Base-by-base conservation (phyloP, 768 basidiomycete genomes). In the Chalciporus piperatus region DNA sequence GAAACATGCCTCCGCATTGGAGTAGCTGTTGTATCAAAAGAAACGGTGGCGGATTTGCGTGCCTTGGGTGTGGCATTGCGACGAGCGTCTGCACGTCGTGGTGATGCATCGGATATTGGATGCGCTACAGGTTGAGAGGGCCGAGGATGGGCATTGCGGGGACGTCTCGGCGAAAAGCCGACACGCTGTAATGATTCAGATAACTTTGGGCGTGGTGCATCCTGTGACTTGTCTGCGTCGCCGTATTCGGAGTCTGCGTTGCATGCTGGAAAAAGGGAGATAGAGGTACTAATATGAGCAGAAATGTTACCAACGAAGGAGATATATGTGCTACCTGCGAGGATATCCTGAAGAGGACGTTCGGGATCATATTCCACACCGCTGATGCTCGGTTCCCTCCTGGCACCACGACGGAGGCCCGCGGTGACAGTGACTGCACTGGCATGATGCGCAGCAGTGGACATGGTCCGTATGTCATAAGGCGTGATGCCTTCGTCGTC, bases 291-390 rank as follows among this genome's bases (percentile, higher is more conserved):
- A 6, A 79, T 78, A 3, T 72, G 70, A 54, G n/a, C 33, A 8
- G 30, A 10, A 32, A 13, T 32, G 13, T 32, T 10, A 5, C 2
- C 1, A 13, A 13, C 13, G 11, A 32, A 32, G 7, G 30, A 13
- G 4, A 32, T 37, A 32, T 37, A n/a, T 7, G n/a, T n/a, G 17
- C 79, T 81, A 47, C 80, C 81, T 25, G 79, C 81, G 47, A 92
- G 79, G 65, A 92, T 87, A 22, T 81, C 79, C 54, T 85, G 78
- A 28, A 92, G 66, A 1, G 88, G 87, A 19, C 91, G 75, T 30
- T 93, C 90, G 4, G 91, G 90, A 65, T 93, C 91, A 55, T 89
- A 93, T 63, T 93, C 91, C 38, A 85, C 85, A 35, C 84, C 88
- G 65, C 84, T 88, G 46, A 87, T 62, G 59, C 83, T 77, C 16